Conservation (phyloP, 768 basidiomycete species). For the Lanmaoa pseudosensibilis region DNA sequence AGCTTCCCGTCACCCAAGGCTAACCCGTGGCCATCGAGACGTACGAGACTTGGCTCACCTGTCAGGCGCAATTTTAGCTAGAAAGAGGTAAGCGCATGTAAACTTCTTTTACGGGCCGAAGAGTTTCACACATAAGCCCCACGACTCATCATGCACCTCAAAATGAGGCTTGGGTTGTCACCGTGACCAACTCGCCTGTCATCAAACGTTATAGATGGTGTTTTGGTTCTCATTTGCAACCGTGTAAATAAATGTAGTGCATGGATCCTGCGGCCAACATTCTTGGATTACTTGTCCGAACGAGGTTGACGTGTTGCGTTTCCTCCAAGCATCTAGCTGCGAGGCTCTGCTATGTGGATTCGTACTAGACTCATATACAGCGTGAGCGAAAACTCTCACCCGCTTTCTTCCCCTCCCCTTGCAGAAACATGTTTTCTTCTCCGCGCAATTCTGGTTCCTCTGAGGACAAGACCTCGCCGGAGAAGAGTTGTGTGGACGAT, state of each 20-base stretch:
- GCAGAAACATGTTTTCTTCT: slow-evolving; percentile 1
- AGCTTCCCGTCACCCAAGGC: not conserved
- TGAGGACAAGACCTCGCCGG: not conserved
- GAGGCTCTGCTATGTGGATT: not conserved
- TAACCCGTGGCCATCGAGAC: not conserved
- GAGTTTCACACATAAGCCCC: not conserved
- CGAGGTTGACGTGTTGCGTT: not conserved
- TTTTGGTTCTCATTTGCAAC: not conserved
- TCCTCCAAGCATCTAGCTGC: too few relatives aligned
- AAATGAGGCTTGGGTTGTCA: not conserved
- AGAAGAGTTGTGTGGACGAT: not conserved
- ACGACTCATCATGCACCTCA: not conserved
- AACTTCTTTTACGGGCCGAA: not conserved
- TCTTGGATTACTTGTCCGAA: not conserved
- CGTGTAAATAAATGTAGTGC: not conserved
- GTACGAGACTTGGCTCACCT: not conserved
- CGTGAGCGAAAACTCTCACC: not conserved
- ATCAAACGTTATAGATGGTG: not conserved
- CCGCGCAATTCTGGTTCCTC: not conserved
- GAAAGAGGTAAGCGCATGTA: not conserved
- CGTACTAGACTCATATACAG: not conserved
- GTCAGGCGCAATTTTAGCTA: not conserved
- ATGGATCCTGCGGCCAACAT: too few relatives aligned
- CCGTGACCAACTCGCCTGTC: not conserved
- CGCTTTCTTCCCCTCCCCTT: not conserved